These are phyloP conservation scores for Lachnellula cervina DNA, from an alignment of 2,329 filamentous ascomycete genomes.

Conservation along the genomic window DNA sequence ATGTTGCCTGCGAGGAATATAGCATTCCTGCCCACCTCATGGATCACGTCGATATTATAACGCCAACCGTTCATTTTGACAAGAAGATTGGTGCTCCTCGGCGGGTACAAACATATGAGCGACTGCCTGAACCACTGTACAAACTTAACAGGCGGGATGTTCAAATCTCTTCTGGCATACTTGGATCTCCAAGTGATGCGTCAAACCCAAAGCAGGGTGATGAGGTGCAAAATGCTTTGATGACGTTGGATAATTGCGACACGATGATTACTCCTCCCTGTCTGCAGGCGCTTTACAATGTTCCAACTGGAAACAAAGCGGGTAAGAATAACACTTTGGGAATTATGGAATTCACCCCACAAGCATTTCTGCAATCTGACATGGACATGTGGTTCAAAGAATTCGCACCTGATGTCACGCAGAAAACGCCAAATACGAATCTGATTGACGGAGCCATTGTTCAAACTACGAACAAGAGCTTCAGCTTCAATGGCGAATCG, in stretches of 20 bases:
- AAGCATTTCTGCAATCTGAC: constrained; percentile 48
- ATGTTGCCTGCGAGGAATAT: constrained; percentile 30
- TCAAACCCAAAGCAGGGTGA: constrained; percentile 26
- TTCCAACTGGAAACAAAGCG: constrained; percentile 36
- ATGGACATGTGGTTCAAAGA: constrained; percentile 44
- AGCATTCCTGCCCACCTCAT: constrained; percentile 27
- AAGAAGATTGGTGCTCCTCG: constrained; percentile 14
- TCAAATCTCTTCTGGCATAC: constrained; percentile 12
- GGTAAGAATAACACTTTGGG: constrained; percentile 44
- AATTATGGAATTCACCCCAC: constrained; percentile 52
- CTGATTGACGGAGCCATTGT: constrained; percentile 35
- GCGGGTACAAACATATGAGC: constrained; percentile 34
- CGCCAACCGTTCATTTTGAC: constrained; percentile 32
- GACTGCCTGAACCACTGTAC: constrained; percentile 31
- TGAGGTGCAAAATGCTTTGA: constrained; percentile 21
- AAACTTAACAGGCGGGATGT: constrained; percentile 14
- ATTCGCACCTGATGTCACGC: constrained; percentile 39
- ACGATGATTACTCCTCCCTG: constrained; percentile 53
- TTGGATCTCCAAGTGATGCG: constrained; percentile 28
- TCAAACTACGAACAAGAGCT: constrained; percentile 33
- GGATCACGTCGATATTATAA: constrained; percentile 30
- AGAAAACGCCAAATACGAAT: constrained; percentile 32
- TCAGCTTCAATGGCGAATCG: constrained; percentile 39
- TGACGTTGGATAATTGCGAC: constrained; percentile 40
- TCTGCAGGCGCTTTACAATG: constrained; percentile 47